Base-by-base conservation (phyloP, 352 stramenopile genomes). In the Phytopythium kandeliae region DNA sequence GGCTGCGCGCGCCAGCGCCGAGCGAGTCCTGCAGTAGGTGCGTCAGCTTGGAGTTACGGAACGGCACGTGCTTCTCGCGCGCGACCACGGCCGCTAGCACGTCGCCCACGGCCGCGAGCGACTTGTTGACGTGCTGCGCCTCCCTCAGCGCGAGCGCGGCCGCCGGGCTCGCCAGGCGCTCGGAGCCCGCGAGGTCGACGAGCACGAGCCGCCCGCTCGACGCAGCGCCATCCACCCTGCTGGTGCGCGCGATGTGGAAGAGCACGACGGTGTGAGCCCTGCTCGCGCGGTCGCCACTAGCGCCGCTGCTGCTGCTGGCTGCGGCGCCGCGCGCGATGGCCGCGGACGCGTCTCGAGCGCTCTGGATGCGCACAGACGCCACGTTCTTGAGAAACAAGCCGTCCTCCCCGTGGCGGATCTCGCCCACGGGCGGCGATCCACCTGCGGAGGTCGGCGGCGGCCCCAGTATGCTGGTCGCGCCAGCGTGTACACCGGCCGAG, bases 1-100 rank as follows among this genome's bases (percentile, higher is more conserved):
- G 67, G 44, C 62, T 80, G 25, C 69, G 51, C 2, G 60, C 37
- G 15, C 57, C 66, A 10, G 72, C 71, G 44, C 56, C 55, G 12
- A 92, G 52, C 26, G 78, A 87, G 38, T 92, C 79, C 49, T 92
- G 84, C 26, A 95, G 62, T 54, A 95, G 53, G 54, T 92, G 78
- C 19, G 85, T 95, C 22, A 95, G 71, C 62, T 95, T 95, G 12
- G 79, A 87, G 49, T 95, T 92, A 13, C 85, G 69, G 50, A 85
- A 95, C 43, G 82, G 83, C 3, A 95, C 70, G 57, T 92, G 80
- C 24, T 90, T 89, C 21, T 94, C 80, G 59, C 87, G 88, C 2
- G 76, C 73, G 30, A 82, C 54, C 31, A 91, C 54, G 15, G 82
- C 74, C 9, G 70, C 59, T 33, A 92, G 56, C 9, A 95, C 84